Evolutionary conservation across 148 eudicot species (phyloP).

Genomic region (Talinum fruticosum): DNA sequence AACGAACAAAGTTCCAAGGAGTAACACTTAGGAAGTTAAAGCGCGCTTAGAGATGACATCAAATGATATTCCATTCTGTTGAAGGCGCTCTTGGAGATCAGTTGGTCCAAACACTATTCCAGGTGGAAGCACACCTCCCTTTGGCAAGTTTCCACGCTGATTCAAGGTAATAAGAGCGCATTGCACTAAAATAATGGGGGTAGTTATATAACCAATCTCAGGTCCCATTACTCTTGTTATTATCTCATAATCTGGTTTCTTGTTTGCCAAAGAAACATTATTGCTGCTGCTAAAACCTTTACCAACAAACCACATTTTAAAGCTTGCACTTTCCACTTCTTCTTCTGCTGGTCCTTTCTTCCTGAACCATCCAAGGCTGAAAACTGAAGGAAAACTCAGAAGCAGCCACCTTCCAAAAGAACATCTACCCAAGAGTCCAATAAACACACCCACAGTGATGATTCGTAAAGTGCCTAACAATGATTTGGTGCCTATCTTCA

Average conservation of each 20-base stretch:
- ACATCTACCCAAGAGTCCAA: conserved; percentile 52
- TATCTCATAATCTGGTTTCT: conserved; percentile 59
- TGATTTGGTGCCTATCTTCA: conserved; percentile 67
- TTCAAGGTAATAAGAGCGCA: conserved; percentile 58
- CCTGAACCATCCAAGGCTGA: conserved; percentile 73
- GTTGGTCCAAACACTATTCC: conserved; percentile 84
- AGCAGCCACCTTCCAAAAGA: conserved; percentile 76
- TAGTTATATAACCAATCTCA: conserved; percentile 73
- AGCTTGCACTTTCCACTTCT: conserved; percentile 72
- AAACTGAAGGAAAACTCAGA: conserved; percentile 66
- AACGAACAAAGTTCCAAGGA: conserved; percentile 1
- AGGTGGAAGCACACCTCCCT: conserved; percentile 80
- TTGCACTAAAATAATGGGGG: conserved; percentile 69
- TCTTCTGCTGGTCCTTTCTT: conserved; percentile 81
- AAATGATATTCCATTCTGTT: conserved; percentile 78
- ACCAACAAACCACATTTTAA: conserved; percentile 93
- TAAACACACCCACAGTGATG: conserved; percentile 51
- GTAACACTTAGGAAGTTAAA: conserved; percentile 31
- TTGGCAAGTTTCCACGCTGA: conserved; percentile 63
- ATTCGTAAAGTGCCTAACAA: conserved; percentile 40
- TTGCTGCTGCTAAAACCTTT: conserved; percentile 51
- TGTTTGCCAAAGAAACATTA: conserved; percentile 27
- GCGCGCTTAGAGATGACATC: conserved; percentile 62
- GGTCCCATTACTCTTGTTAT: conserved; percentile 86
- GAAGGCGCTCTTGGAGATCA: conserved; percentile 75